Percentiles rank a stretch among this genome's conserved stretches.
Evolutionary conservation across 371 early-diverging fungal species (phyloP).

Genomic region (Syncephalastrum monosporum): DNA sequence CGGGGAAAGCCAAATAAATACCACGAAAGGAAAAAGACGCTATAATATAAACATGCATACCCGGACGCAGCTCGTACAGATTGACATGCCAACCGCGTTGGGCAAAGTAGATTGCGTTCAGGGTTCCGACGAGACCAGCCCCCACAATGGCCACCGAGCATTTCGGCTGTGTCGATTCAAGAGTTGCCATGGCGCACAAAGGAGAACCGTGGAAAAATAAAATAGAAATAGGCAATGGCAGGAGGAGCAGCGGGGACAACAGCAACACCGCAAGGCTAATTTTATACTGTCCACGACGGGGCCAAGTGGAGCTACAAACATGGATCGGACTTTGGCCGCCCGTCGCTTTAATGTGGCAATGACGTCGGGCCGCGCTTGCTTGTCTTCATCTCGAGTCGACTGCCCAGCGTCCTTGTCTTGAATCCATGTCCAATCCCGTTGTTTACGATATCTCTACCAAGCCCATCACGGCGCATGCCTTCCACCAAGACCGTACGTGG

Average conservation of each 20-base stretch:
- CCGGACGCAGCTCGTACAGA: conserved; percentile 85
- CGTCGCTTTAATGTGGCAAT: no score
- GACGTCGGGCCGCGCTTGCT: no score
- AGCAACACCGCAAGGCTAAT: no score
- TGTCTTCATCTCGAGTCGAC: conserved; percentile 29
- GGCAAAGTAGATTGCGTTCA: conserved; percentile 90
- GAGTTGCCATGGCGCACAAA: no score
- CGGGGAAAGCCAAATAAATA: neutral
- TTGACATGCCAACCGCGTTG: conserved; percentile 88
- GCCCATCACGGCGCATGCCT: conserved; percentile 91
- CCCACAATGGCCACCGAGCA: conserved; percentile 75
- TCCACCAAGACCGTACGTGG: conserved; percentile 76
- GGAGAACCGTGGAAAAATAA: no score
- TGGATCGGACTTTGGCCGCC: no score
- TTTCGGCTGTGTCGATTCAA: no score
- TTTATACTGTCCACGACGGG: no score
- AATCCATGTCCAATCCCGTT: conserved; percentile 53
- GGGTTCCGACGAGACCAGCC: conserved; percentile 91
- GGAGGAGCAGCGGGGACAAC: no score
- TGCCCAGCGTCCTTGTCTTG: conserved; percentile 49
- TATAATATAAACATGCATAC: conserved; percentile 39
- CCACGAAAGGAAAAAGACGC: neutral
- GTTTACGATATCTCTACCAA: conserved; percentile 62
- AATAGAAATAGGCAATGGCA: no score
- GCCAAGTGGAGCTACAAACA: no score